Evolutionary conservation across 176 grass and related monocot genomes (phyloP).

Genomic region (Carex kokanica): DNA sequence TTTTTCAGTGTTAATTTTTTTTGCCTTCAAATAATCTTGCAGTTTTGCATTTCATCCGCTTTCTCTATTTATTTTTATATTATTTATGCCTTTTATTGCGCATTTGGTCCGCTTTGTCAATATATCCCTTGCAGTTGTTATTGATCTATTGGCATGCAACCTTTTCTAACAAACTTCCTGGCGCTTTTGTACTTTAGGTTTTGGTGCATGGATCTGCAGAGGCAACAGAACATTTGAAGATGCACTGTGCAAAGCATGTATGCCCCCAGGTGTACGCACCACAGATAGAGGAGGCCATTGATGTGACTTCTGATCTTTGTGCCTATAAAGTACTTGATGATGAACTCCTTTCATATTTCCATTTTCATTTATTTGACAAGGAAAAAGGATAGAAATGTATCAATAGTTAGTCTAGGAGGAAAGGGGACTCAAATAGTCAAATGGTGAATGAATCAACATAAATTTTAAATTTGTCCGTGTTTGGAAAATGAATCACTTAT

Average conservation of each 20-base stretch:
- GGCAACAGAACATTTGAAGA: constrained; percentile 96
- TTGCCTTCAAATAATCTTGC: constrained; percentile 2
- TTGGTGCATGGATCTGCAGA: constrained; percentile 92
- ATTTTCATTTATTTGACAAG: constrained; percentile 3
- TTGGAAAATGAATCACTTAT: constrained; percentile 12
- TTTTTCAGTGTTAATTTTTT: constrained; percentile 11
- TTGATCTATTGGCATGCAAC: constrained; percentile 13
- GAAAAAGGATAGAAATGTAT: background rate
- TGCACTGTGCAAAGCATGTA: constrained; percentile 75
- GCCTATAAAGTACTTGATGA: constrained; percentile 72
- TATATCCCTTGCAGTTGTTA: constrained; percentile 25
- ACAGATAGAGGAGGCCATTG: constrained; percentile 93
- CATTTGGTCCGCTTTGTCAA: constrained; percentile 4
- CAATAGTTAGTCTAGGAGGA: background rate
- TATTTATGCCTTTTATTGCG: constrained; percentile 11
- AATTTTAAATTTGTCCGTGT: background rate
- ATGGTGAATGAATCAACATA: background rate
- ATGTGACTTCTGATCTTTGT: constrained; percentile 98
- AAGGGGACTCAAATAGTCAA: background rate
- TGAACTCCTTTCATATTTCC: constrained; percentile 13
- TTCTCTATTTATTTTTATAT: background rate
- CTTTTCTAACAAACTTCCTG: constrained; percentile 14
- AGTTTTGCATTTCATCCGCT: constrained; percentile 1
- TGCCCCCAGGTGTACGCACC: constrained; percentile 92
- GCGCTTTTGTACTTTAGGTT: constrained; percentile 46